Percentiles rank a stretch among this genome's conserved stretches.
These are phyloP conservation scores for Globisporangium paroecandrum DNA, from an alignment of 352 stramenopile genomes.

Conservation along the genomic window DNA sequence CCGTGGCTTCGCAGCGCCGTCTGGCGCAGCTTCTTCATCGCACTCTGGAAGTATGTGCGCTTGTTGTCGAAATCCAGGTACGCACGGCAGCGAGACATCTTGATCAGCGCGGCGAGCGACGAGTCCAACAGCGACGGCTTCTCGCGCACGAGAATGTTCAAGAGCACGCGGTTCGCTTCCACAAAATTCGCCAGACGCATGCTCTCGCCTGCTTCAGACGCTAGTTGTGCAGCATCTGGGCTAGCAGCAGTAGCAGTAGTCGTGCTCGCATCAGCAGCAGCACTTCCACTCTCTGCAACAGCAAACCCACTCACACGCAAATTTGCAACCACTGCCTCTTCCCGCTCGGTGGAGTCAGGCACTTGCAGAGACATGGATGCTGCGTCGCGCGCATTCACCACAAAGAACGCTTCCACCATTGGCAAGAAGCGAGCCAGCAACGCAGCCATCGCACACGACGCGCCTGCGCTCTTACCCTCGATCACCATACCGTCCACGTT, in stretches of 20 bases:
- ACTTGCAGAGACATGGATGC: slow-evolving; percentile 72
- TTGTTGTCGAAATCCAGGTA: slow-evolving; percentile 99
- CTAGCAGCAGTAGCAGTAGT: not conserved
- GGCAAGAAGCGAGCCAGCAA: slow-evolving; percentile 97
- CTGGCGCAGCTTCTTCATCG: slow-evolving; percentile 90
- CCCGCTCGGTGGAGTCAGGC: slow-evolving; percentile 67
- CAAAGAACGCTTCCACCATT: slow-evolving; percentile 98
- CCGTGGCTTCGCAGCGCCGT: slow-evolving; percentile 80
- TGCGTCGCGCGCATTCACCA: slow-evolving; percentile 92
- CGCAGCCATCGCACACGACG: slow-evolving; percentile 89
- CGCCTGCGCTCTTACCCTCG: slow-evolving; percentile 83
- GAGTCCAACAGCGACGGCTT: slow-evolving; percentile 96
- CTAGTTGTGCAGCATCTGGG: slow-evolving; percentile 25
- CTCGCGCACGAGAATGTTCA: slow-evolving; percentile 97
- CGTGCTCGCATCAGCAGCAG: slow-evolving; percentile 17
- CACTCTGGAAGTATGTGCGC: slow-evolving; percentile 96
- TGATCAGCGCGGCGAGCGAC: slow-evolving; percentile 94
- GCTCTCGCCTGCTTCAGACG: slow-evolving; percentile 52
- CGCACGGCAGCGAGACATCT: slow-evolving; percentile 91
- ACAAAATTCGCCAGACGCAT: slow-evolving; percentile 91
- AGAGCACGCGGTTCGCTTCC: slow-evolving; percentile 93
- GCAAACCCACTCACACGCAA: slow-evolving; percentile 59
- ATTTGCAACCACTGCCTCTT: slow-evolving; percentile 76
- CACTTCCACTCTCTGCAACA: slow-evolving; percentile 29
- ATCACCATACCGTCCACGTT: slow-evolving; percentile 74